Percentiles rank a stretch among this genome's conserved stretches.
phyloP scores from a whole-genome alignment of 495 filamentous ascomycete genomes.

The Trichoderma gamsii region DNA sequence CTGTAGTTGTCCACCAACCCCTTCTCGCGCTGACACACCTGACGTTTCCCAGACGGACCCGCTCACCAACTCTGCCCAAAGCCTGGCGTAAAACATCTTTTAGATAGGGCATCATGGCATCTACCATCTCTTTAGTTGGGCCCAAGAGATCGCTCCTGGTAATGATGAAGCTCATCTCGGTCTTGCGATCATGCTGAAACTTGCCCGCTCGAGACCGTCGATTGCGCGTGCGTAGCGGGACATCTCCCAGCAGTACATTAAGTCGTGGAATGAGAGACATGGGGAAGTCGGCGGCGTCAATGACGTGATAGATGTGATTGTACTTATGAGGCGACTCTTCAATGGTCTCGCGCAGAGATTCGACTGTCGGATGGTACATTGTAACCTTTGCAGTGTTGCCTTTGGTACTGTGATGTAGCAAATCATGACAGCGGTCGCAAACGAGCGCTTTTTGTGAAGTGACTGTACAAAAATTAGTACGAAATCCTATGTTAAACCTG shows the following conservation, averaged over 20 bases:
- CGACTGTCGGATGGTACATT: constrained; percentile 68
- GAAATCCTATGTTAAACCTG: not conserved
- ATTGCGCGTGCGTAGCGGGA: constrained; percentile 67
- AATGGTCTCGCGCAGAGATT: constrained; percentile 74
- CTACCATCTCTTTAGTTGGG: constrained; percentile 71
- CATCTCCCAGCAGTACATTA: constrained; percentile 47
- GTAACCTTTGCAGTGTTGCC: constrained; percentile 47
- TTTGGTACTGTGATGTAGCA: constrained; percentile 61
- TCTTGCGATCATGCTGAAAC: constrained; percentile 54
- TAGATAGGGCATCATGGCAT: constrained; percentile 76
- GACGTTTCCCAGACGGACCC: constrained; percentile 73
- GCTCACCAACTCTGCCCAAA: constrained; percentile 52
- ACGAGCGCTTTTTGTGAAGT: constrained; percentile 39
- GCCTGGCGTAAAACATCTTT: constrained; percentile 64
- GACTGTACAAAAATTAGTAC: not conserved
- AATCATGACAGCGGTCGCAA: constrained; percentile 80
- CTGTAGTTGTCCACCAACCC: constrained; percentile 78
- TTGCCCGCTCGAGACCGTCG: constrained; percentile 59
- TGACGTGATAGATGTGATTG: constrained; percentile 93
- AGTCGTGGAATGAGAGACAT: constrained; percentile 73
- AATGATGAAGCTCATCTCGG: constrained; percentile 80
- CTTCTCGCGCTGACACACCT: constrained; percentile 75
- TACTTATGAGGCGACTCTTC: constrained; percentile 74
- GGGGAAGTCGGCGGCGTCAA: constrained; percentile 97
- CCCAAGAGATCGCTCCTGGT: constrained; percentile 82